phyloP scores from a whole-genome alignment of 805 yeast genomes.

The Candida krabiensis region DNA sequence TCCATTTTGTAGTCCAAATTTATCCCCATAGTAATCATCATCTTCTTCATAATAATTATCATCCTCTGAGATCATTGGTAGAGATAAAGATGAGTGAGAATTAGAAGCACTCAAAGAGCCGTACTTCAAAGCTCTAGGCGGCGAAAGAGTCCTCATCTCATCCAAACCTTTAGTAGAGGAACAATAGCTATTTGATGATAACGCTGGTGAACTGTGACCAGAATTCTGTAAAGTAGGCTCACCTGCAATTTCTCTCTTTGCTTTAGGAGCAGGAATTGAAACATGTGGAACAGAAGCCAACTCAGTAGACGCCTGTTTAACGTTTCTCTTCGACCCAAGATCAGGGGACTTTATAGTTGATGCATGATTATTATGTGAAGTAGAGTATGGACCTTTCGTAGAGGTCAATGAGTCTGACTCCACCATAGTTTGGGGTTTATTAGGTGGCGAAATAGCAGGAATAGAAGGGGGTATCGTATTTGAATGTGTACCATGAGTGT shows the following conservation, averaged over 20 bases:
- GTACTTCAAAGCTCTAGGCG: conserved; percentile 4
- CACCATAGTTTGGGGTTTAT: not conserved
- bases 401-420: not conserved
- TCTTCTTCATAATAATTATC: conserved; percentile 8
- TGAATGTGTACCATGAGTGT: not conserved
- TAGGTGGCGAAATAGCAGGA: not conserved
- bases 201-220: conserved; percentile 8
- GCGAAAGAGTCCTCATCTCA: conserved; percentile 7
- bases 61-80: conserved; percentile 24
- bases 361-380: conserved; percentile 5
- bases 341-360: conserved; percentile 13
- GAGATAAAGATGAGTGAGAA: conserved; percentile 19
- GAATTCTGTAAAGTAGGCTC: conserved; percentile 8
- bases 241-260: not conserved
- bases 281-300: not conserved
- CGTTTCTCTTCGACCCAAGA: conserved; percentile 2
- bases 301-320: not conserved
- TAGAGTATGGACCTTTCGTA: conserved; percentile 1
- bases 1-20: too few relatives aligned
- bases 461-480: not conserved
- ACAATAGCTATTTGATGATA: conserved; percentile 9
- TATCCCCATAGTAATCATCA: conserved; percentile 1
- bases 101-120: conserved; percentile 12
- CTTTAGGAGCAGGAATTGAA: conserved; percentile 1
- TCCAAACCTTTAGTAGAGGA: conserved; percentile 9